Conservation (phyloP, 1,139 yeast genomes). For the Hyphopichia fennica region DNA sequence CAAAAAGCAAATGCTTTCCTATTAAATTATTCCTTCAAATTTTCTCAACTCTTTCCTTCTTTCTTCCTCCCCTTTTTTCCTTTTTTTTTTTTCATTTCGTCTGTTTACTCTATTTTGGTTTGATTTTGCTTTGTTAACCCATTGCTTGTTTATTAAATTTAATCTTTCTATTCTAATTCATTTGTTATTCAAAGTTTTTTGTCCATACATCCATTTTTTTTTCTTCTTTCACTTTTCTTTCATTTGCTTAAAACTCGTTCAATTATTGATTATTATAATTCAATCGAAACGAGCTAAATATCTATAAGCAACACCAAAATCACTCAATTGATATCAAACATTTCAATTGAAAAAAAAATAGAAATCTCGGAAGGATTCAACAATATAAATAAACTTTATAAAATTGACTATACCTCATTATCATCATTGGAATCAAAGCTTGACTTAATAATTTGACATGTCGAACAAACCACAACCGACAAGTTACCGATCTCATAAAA, state of each 20-base stretch:
- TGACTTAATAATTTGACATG: not conserved
- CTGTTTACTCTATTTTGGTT: not conserved
- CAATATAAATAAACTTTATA: not conserved
- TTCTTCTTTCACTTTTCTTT: too few species aligned
- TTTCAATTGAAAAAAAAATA: too few species aligned
- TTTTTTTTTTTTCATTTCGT: not conserved
- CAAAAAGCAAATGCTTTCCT: not conserved
- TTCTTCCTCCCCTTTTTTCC: not conserved
- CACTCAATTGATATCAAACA: too few species aligned
- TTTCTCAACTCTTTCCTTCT: too few species aligned
- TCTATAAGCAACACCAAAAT: too few species aligned
- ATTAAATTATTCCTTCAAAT: not conserved
- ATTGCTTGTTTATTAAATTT: not conserved
- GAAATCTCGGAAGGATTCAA: too few species aligned
- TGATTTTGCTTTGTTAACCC: not conserved
- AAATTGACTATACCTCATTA: not conserved
- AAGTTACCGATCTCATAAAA: slow-evolving; percentile 33
- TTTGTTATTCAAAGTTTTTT: not conserved
- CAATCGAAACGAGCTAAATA: too few species aligned
- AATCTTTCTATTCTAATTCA: not conserved
- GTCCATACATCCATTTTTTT: too few species aligned
- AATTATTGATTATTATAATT: too few species aligned
- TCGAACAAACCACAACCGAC: not conserved
- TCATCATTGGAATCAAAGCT: not conserved
- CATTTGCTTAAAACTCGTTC: too few species aligned